Evolutionary conservation across 257 asterid genomes (phyloP), one percentile per base, ranked within the genome.

Genomic region (Ehretia macrophylla): DNA sequence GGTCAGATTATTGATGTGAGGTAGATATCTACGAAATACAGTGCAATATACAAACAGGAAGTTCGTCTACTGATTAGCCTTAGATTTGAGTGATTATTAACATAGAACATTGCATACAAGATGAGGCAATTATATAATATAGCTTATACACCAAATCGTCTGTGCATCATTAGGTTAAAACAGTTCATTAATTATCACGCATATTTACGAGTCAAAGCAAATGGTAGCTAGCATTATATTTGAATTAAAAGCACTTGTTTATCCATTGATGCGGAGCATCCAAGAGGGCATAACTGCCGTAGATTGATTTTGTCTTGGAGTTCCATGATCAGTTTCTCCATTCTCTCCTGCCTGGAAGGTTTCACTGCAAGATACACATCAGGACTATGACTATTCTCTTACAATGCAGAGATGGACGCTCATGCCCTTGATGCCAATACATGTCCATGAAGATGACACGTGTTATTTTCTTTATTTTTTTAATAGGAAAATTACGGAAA

Each of bases 251-350:
- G 4, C 35, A 3, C 35, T 48, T 17, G 54, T 45, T 55, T 58
- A 67, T 37, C 70, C 65, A 47, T 67, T 63, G n/a, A 66, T 35
- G 59, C 66, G 75, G 68, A 64, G 71, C 49, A 71, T 52, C 57
- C 57, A 52, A 0, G 57, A 56, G 11, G 88, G 95, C 75, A 85
- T 74, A 27, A 45, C 72, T 55, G 77, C 17, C 70, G 67, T 69
- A 8, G 75, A 55, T 45, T 75, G 85, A 59, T 63, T 73, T 27
- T 74, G 86, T 59, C 54, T 37, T 17, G 63, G 57, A 20, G 64
- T 65, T 27, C 72, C 83, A 69, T 49, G 22, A 20, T 70, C 85
- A 19, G n/a, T 65, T 67, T 61, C 86, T 65, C 72, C 83, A 38
- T 65, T 65, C 2, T 74, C 78, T 35, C 68, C 81, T 39, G 62